phyloP scores from a whole-genome alignment of 192 early-diverging fungal genomes.

The Umbelopsis sp. region DNA sequence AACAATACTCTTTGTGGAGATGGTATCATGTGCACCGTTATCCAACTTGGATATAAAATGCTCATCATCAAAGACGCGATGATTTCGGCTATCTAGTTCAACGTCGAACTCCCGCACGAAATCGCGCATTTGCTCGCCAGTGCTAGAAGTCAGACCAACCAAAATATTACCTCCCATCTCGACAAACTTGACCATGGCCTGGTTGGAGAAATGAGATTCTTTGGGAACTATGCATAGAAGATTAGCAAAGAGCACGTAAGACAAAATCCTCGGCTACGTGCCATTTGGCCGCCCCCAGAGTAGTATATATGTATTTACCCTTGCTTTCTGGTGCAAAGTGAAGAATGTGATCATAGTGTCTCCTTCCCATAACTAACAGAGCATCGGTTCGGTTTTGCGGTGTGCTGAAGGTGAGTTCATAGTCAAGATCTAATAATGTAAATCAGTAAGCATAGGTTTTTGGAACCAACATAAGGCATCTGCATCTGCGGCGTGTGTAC shows the following conservation, averaged over 20 bases:
- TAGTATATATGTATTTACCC: conserved; percentile 45
- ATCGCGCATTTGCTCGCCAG: conserved; percentile 73
- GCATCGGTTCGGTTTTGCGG: conserved; percentile 54
- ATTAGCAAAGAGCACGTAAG: neutral
- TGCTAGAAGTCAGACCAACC: conserved; percentile 64
- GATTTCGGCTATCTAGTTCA: conserved; percentile 76
- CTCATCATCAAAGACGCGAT: conserved; percentile 75
- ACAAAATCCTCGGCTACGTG: neutral
- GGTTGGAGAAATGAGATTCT: conserved; percentile 35
- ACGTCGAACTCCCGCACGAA: conserved; percentile 90
- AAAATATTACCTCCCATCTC: conserved; percentile 91
- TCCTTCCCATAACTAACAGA: conserved; percentile 64
- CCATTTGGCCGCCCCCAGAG: neutral
- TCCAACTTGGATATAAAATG: conserved; percentile 46
- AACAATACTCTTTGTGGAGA: conserved; percentile 52
- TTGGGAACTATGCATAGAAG: neutral
- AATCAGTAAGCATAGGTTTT: neutral
- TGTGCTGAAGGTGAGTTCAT: conserved; percentile 57
- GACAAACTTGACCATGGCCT: conserved; percentile 80
- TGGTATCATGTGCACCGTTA: conserved; percentile 51
- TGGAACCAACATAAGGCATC: neutral
- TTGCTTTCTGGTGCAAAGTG: conserved; percentile 76
- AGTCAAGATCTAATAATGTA: conserved; percentile 55
- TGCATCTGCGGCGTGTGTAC: conserved; percentile 28
- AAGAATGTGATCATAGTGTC: conserved; percentile 79